These are phyloP conservation scores for Lasiodiplodia sp. DNA, from an alignment of 2,329 filamentous ascomycete genomes.

Conservation along the genomic window DNA sequence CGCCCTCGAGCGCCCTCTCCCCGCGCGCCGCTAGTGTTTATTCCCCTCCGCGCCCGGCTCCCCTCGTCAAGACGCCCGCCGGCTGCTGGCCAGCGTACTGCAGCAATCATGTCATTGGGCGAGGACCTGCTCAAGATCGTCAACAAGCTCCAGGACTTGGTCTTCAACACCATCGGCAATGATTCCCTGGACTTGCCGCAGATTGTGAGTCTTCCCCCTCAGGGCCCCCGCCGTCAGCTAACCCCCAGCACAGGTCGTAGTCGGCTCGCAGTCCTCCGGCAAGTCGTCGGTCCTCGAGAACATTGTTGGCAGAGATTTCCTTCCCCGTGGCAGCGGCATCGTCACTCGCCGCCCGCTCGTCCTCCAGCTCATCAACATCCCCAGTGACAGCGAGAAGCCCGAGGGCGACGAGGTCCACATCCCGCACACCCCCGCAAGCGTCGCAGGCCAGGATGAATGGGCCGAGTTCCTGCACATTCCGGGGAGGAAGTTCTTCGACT, in stretches of 20 bases:
- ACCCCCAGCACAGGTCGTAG: conserved; percentile 75
- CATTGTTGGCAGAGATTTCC: conserved; percentile 96
- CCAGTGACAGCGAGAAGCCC: conserved; percentile 72
- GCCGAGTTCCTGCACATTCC: conserved; percentile 97
- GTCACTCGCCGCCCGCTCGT: conserved; percentile 94
- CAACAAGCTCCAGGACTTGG: conserved; percentile 97
- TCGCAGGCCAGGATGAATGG: conserved; percentile 76
- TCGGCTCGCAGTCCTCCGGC: conserved; percentile 96
- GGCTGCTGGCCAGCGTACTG: conserved; percentile 11
- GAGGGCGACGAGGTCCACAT: conserved; percentile 70
- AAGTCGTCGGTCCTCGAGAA: conserved; percentile 99
- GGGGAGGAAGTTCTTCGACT: conserved; percentile 87
- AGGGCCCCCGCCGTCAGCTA: conserved; percentile 31
- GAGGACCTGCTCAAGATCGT: conserved; percentile 95
- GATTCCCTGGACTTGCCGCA: conserved; percentile 97
- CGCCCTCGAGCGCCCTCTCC: conserved; percentile 23
- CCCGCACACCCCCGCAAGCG: conserved; percentile 79
- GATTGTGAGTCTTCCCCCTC: conserved; percentile 83
- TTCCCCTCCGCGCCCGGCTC: background rate
- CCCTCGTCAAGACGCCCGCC: conserved; percentile 5
- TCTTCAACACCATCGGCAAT: conserved; percentile 99
- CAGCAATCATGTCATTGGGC: conserved; percentile 85
- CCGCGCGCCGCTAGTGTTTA: conserved; percentile 26
- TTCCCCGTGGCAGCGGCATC: conserved; percentile 95
- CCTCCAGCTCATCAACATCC: conserved; percentile 97